Conservation (phyloP, 257 asterid genomes). For the Solanum pinnatisectum region DNA sequence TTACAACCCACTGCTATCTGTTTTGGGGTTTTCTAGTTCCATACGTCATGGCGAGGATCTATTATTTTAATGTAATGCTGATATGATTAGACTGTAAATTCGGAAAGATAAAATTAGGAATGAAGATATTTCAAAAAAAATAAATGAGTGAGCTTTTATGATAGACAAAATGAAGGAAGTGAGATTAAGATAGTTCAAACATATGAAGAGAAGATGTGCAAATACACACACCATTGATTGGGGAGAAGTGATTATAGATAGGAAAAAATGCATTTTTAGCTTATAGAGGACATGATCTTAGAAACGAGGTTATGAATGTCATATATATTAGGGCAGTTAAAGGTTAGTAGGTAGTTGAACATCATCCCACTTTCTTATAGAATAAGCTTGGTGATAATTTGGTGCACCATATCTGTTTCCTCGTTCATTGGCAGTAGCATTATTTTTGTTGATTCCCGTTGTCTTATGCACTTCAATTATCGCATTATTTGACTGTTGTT, state of each 20-base stretch:
- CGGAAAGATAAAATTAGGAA: neutral
- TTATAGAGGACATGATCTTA: neutral
- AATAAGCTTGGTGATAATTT: neutral
- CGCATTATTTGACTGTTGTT: neutral
- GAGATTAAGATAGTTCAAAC: neutral
- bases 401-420: neutral
- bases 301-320: neutral
- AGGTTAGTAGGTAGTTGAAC: neutral
- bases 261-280: neutral
- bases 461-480: neutral
- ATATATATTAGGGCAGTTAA: neutral
- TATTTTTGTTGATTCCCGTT: too few relatives aligned
- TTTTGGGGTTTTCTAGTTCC: constrained; percentile 94
- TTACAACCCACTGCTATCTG: constrained; percentile 75
- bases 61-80: neutral
- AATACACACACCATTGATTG: neutral
- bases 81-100: too few relatives aligned
- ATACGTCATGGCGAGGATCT: constrained; percentile 57
- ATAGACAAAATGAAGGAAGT: neutral
- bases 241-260: neutral
- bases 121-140: too few relatives aligned
- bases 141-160: neutral
- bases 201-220: neutral
- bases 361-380: neutral
- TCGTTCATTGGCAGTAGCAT: neutral